These are phyloP conservation scores for Verticillium nonalfalfae DNA, from an alignment of 2,329 filamentous ascomycete species.

Conservation along the genomic window DNA sequence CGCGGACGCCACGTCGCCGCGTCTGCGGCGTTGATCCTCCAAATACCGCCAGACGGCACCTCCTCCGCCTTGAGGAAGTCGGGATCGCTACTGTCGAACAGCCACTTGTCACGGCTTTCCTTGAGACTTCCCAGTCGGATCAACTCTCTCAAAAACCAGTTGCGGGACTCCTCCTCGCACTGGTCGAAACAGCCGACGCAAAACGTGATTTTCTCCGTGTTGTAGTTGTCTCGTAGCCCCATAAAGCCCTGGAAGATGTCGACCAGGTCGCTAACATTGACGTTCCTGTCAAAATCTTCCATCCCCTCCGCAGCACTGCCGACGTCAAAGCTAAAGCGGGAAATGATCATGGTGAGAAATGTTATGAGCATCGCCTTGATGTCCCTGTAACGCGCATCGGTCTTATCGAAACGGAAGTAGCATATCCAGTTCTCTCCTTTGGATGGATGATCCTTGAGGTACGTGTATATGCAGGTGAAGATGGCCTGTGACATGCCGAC, in stretches of 20 bases:
- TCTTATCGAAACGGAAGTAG: neutral
- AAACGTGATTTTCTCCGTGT: neutral
- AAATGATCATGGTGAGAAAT: neutral
- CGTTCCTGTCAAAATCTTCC: neutral
- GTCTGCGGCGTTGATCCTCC: neutral
- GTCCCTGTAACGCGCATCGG: neutral
- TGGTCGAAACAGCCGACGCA: constrained; percentile 1
- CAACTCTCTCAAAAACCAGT: neutral
- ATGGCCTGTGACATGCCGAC: neutral
- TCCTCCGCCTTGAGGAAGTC: neutral
- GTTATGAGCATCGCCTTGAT: neutral
- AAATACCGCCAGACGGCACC: neutral
- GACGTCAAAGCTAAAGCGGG: neutral
- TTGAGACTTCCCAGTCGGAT: neutral
- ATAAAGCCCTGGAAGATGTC: neutral
- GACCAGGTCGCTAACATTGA: neutral
- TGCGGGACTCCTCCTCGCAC: constrained; percentile 1
- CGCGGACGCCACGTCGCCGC: neutral
- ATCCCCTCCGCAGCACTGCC: neutral
- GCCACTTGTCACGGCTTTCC: neutral
- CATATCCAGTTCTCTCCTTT: neutral
- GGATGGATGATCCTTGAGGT: neutral
- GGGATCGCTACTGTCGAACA: neutral
- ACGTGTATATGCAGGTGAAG: neutral
- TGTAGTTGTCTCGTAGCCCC: neutral